Evolutionary conservation across 139 green algal species (phyloP).

Genomic region (Chlorella sp.): DNA sequence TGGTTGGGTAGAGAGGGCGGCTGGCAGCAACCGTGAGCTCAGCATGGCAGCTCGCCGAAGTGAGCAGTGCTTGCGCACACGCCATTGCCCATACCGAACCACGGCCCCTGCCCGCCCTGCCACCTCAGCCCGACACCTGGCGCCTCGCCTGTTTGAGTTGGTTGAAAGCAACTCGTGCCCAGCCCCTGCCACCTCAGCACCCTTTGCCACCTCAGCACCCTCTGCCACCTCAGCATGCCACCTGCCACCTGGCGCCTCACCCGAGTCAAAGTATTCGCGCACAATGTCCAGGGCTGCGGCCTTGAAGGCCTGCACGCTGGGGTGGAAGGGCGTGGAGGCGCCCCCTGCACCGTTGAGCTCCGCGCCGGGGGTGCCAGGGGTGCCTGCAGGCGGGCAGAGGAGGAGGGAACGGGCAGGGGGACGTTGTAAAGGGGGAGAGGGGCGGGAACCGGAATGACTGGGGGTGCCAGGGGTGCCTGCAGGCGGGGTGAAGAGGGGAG

Average conservation of each 20-base stretch:
- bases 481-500: not conserved
- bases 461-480: slow-evolving; percentile 1
- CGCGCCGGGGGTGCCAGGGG: not conserved
- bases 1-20: not conserved
- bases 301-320: slow-evolving; percentile 73
- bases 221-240: not conserved
- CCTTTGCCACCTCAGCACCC: too few relatives aligned
- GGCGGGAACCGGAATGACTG: too few relatives aligned
- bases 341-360: slow-evolving; percentile 24
- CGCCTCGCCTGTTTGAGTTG: too few relatives aligned
- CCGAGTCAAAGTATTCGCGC: slow-evolving; percentile 87
- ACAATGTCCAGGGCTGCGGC: slow-evolving; percentile 57
- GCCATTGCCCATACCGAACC: not conserved
- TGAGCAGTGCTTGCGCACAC: not conserved
- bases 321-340: slow-evolving; percentile 3
- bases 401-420: not conserved
- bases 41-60: not conserved
- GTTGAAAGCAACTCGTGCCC: too few relatives aligned
- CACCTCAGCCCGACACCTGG: too few relatives aligned
- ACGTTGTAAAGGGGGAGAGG: not conserved
- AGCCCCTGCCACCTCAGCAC: too few relatives aligned
- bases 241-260: slow-evolving; percentile 37
- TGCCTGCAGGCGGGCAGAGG: not conserved
- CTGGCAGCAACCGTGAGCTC: not conserved
- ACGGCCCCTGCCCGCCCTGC: too few relatives aligned